Conservation (phyloP, 305 asterid genomes). For the Fraxinus xanthoxyloides region DNA sequence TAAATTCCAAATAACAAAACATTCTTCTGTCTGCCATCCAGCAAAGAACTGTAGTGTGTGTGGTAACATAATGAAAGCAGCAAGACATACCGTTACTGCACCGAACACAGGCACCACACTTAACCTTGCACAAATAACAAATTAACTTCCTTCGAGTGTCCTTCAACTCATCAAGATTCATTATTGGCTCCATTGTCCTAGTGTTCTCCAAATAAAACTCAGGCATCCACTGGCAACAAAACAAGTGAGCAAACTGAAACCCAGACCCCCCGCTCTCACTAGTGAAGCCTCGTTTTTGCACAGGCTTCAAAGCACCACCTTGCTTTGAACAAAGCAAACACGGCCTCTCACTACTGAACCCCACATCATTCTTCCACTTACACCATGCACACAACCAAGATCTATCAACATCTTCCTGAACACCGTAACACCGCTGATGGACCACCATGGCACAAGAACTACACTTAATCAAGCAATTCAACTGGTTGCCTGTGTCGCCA, state of each 20-base stretch:
- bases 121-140: constrained; percentile 95
- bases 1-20: constrained; percentile 24
- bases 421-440: constrained; percentile 95
- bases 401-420: constrained; percentile 70
- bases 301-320: constrained; percentile 93
- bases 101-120: constrained; percentile 91
- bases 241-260: constrained; percentile 77
- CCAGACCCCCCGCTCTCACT: constrained; percentile 35
- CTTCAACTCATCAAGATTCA: constrained; percentile 66
- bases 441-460: constrained; percentile 75
- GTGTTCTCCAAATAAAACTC: constrained; percentile 88
- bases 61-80: constrained; percentile 42
- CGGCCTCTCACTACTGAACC: constrained; percentile 43
- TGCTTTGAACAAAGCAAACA: constrained; percentile 86
- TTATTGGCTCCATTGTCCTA: constrained; percentile 79
- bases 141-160: constrained; percentile 69
- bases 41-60: constrained; percentile 38
- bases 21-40: constrained; percentile 41
- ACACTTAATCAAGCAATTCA: constrained; percentile 74
- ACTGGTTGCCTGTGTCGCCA: constrained; percentile 58
- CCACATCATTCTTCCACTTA: constrained; percentile 44
- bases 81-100: constrained; percentile 96
- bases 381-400: constrained; percentile 96
- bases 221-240: constrained; percentile 96
- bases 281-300: constrained; percentile 38